A percentile compares a stretch with the other conserved stretches of the same genome.
Evolutionary conservation across 129 eudicot species (phyloP).

Genomic region (Smallanthus sonchifolius): DNA sequence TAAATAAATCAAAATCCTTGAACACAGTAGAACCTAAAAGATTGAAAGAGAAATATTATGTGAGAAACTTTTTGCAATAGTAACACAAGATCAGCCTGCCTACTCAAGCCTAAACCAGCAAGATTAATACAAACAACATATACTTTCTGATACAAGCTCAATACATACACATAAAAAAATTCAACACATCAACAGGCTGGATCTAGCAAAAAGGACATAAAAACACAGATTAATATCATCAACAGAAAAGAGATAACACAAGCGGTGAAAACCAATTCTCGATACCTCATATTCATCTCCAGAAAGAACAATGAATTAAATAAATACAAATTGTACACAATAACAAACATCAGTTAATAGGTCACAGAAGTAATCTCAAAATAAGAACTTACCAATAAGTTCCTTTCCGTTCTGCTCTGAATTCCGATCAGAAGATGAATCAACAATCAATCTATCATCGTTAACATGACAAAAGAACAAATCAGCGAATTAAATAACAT

Average conservation of each 20-base stretch:
- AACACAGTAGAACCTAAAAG: background rate
- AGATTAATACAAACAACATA: background rate
- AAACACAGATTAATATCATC: background rate
- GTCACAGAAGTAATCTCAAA: background rate
- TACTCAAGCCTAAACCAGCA: background rate
- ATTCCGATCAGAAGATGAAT: conserved; percentile 10
- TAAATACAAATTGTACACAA: conserved; percentile 7
- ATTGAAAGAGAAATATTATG: background rate
- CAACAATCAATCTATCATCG: conserved; percentile 11
- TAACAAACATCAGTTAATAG: background rate
- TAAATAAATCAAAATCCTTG: background rate
- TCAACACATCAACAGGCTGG: background rate
- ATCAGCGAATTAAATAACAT: background rate
- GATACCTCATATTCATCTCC: background rate
- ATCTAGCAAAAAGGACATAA: conserved; percentile 9
- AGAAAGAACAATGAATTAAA: background rate
- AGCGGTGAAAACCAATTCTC: background rate
- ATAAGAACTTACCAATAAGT: conserved; percentile 12
- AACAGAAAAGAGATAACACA: background rate
- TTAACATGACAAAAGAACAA: background rate
- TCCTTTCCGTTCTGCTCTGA: conserved; percentile 12
- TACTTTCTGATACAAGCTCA: background rate
- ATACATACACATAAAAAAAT: background rate
- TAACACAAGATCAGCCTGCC: background rate
- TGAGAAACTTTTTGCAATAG: background rate